Base-by-base conservation (phyloP, 2,329 filamentous ascomycete species). In the Sclerotinia subarctica region DNA sequence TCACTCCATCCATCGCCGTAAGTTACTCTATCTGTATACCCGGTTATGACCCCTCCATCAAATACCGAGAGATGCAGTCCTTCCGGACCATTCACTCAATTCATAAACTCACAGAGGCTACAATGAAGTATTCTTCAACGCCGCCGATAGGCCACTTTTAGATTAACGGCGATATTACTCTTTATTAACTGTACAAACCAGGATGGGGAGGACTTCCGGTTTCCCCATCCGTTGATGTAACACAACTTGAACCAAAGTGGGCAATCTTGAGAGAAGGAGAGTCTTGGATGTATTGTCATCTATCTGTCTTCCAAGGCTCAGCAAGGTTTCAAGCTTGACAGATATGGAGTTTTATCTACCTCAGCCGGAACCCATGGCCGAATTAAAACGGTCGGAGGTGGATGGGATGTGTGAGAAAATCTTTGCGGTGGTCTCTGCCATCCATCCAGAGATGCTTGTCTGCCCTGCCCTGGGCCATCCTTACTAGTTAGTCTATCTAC, bases 401-500 rank as follows among this genome's bases (percentile, higher is more conserved):
- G 54, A 15, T 58, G 54, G 26, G 15, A 17, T 44, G 13, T 42
- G 15, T 15, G 15, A 42, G 32, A 51, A 69, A 51, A 62, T 57
- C n/a, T 1, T 5, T 32, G 3, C 1, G 29, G 44, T 65, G 52
- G 42, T 59, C 51, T 51, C 62, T 51, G 56, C 56, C 54, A 64
- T 5, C 32, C 32, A 35, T 35, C 35, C 17, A 42, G n/a, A 66
- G 35, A 13, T 35, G 35, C 32, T 35, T 35, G 7, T 2, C 1
- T 17, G 24, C n/a, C n/a, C n/a, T 53, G 62, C 47, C 38, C 63
- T 46, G 66, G 38, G 67, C 68, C 60, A 64, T 66, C 68, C 66
- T 51, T 49, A 68, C 66, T 66, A 44, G 65, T 64, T 66, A 44
- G 65, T 64, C 62, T 60, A 47, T 52, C 67, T 54, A 69, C 47